Base-by-base conservation (phyloP, 2,329 filamentous ascomycete genomes). In the Curvularia verruculosa region DNA sequence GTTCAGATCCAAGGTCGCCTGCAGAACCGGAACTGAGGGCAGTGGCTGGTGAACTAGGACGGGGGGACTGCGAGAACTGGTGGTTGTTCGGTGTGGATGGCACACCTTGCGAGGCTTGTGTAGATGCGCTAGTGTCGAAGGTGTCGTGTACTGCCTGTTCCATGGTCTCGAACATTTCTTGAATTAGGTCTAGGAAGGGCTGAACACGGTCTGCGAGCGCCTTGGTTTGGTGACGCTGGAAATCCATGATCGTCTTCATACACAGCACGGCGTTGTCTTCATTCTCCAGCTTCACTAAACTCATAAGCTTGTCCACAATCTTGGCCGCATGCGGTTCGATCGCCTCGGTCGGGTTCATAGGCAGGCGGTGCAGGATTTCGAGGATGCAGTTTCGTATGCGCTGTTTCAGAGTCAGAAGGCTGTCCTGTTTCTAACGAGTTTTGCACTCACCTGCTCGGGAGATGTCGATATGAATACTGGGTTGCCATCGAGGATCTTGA, bases 181-280 rank as follows among this genome's bases (percentile, higher is more conserved):
- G 89, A 48, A 99, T 98, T 36, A 99, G 83, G 53, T 89, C 88
- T 57, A 99, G 80, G 75, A 99, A 99, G 2, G 87, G 85, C 75
- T 98, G 94, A 3, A 97, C 93, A 73, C 91, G 92, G 56, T 85
- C 84, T n/a, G 81, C 79, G 7, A 97, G 87, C 24, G 89, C 87
- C 79, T 94, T 96, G 55, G 89, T 86, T 77, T 98, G 94, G 73
- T 96, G 92, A 47, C 95, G 88, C 84, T 96, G 92, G 63, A 98
- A 89, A 73, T 99, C 95, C 81, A 96, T 97, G 49, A 96, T 92
- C 13, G 94, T 96, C 82, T 99, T 99, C 79, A 99, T 92, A 75
- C 94, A 97, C 61, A 99, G 81, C n/a, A 96, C 92, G 2, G 94
- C 95, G 82, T 99, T 99, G 62, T 99, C 95, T 78, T 99, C 95